Evolutionary conservation across 768 basidiomycete species (phyloP).

Genomic region (Tricholoma furcatifolium): DNA sequence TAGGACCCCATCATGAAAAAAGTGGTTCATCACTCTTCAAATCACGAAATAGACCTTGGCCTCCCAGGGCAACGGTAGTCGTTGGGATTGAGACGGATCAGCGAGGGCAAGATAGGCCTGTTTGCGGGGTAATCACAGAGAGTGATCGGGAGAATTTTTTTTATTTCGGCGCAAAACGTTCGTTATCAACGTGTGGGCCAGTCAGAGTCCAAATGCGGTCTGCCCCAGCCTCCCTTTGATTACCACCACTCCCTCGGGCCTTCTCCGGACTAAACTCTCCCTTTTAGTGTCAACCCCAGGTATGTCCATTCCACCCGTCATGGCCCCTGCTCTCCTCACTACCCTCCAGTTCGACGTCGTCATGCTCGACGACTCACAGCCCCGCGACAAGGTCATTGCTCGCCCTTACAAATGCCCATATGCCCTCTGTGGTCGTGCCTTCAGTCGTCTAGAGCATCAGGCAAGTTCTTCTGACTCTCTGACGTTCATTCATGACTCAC

Average conservation of each 20-base stretch:
- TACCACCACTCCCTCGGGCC: constrained; percentile 2
- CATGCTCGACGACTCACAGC: constrained; percentile 20
- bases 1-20: too few relatives aligned
- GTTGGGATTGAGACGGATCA: too few relatives aligned
- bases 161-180: not conserved
- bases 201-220: too few relatives aligned
- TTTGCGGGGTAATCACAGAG: not conserved
- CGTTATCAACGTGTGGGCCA: too few relatives aligned
- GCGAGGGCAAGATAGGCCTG: too few relatives aligned
- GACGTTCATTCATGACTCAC: constrained; percentile 9
- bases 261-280: constrained; percentile 13
- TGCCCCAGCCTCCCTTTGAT: too few relatives aligned
- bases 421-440: constrained; percentile 88
- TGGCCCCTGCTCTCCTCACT: constrained; percentile 12
- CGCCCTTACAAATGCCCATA: constrained; percentile 97
- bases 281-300: constrained; percentile 4
- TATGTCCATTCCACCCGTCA: constrained; percentile 4
- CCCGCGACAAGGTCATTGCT: constrained; percentile 34
- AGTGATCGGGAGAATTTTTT: not conserved
- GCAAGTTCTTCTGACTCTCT: constrained; percentile 34
- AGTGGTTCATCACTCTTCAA: too few relatives aligned
- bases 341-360: constrained; percentile 11
- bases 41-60: too few relatives aligned
- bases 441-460: constrained; percentile 96
- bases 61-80: too few relatives aligned